A percentile compares a stretch with the other conserved stretches of the same genome.
Conservation (phyloP, 306 rosid species). For the Quercus variabilis region DNA sequence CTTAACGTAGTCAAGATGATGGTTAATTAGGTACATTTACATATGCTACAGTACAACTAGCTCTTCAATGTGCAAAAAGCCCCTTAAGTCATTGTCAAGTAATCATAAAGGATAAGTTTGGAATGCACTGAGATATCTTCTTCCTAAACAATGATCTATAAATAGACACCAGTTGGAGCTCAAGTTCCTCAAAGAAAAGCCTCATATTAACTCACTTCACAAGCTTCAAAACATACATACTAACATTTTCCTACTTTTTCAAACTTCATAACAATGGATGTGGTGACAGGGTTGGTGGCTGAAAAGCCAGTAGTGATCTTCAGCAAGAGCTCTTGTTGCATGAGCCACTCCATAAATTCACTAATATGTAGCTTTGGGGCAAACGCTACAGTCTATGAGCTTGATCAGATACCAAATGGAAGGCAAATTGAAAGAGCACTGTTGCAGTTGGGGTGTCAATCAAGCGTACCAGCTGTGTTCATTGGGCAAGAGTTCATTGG, state of each 20-base stretch:
- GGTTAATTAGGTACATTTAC: neutral
- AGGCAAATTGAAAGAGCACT: conserved; percentile 55
- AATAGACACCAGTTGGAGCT: conserved; percentile 29
- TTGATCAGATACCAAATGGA: conserved; percentile 62
- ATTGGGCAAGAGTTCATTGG: conserved; percentile 63
- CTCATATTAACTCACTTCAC: neutral
- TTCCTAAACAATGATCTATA: conserved; percentile 5
- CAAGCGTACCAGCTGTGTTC: conserved; percentile 70
- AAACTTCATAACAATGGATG: conserved; percentile 22
- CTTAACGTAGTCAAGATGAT: neutral
- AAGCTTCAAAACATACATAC: neutral
- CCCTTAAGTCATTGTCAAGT: neutral
- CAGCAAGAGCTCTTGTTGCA: conserved; percentile 66
- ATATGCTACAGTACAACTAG: neutral
- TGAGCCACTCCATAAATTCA: conserved; percentile 66
- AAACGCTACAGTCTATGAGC: conserved; percentile 63
- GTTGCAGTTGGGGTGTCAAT: conserved; percentile 56
- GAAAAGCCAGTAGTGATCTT: conserved; percentile 75
- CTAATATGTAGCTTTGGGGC: conserved; percentile 65
- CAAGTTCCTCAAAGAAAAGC: conserved; percentile 6
- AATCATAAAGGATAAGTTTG: neutral
- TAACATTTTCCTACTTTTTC: neutral
- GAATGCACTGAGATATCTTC: neutral
- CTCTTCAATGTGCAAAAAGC: neutral
- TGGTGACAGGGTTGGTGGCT: conserved; percentile 47